Conservation (phyloP, 305 asterid species). For the Withania somnifera region DNA sequence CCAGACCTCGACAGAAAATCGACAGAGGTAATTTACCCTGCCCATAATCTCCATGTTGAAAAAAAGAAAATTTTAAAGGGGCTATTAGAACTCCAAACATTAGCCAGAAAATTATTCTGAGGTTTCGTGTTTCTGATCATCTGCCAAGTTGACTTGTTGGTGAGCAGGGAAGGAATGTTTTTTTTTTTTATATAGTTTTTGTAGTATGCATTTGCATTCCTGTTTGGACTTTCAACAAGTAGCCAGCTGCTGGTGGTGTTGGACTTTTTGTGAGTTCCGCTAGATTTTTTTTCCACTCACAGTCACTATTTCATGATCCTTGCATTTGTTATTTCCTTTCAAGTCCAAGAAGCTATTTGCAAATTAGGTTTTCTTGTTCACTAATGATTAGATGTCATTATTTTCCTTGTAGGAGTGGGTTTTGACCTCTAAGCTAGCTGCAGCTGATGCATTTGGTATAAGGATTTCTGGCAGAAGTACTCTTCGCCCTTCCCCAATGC, state of each 20-base stretch:
- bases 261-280: background rate
- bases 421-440: slow-evolving; percentile 42
- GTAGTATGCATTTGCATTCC: background rate
- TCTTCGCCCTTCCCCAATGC: slow-evolving; percentile 34
- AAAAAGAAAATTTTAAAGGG: too few relatives aligned
- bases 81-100: too few relatives aligned
- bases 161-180: background rate
- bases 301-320: background rate
- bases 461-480: slow-evolving; percentile 50
- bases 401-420: slow-evolving; percentile 63
- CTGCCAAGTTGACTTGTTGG: too few relatives aligned
- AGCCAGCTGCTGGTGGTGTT: background rate
- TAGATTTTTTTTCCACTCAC: background rate
- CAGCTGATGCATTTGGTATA: slow-evolving; percentile 34
- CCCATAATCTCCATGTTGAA: too few relatives aligned
- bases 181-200: background rate
- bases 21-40: too few relatives aligned
- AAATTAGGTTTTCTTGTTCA: background rate
- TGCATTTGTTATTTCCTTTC: background rate
- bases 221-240: background rate
- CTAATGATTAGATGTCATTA: background rate
- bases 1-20: too few relatives aligned
- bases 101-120: too few relatives aligned
- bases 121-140: too few relatives aligned
- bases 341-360: background rate